Base-by-base conservation (phyloP, 2,329 filamentous ascomycete genomes). In the Lachnellula subtilissima region DNA sequence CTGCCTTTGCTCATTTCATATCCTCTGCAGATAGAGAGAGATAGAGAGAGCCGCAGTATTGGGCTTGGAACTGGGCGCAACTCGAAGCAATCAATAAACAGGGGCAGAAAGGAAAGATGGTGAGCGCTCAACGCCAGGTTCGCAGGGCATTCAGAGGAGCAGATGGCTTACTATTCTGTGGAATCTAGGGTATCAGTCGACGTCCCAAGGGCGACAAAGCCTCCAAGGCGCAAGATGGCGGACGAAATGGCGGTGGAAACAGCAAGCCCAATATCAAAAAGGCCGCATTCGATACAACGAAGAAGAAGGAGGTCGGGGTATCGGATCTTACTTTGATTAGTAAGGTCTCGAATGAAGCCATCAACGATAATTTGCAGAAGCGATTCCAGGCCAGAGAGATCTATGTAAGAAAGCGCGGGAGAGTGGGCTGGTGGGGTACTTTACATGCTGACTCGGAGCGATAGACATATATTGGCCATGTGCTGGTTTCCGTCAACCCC, bases 241-340 rank as follows among this genome's bases (percentile, higher is more conserved):
- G 61, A 45, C 60, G 63, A 43, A 58, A 54, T 40, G 62, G 58
- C 19, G 60, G 58, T 17, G 60, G 61, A 35, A 62, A 61, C 40
- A 60, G 65, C 37, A 69, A 70, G 56, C 67, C 85, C 61, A 90
- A 89, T 74, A 90, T 96, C 65, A 93, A 92, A 76, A 97, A 97
- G 78, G 94, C 94, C 61, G 90, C 89, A 59, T 99, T 95, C 75
- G 94, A 99, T 73, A 90, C 86, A 59, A 89, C 87, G 64, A 97
- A 97, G 82, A 99, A 97, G 86, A 97, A 96, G 83, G 92, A 99
- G 75, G 94, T 99, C 66, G 94, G 94, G 64, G 94, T 99, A 53
- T 97, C 94, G 54, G 94, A 99, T 79, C 82, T 99, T 72, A 99
- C 94, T 4, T 80, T 99, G 68, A 88, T 99, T 71, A 97, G 92